Evolutionary conservation across 192 early-diverging fungal species (phyloP).

Genomic region (Gaertneriomyces sp.): DNA sequence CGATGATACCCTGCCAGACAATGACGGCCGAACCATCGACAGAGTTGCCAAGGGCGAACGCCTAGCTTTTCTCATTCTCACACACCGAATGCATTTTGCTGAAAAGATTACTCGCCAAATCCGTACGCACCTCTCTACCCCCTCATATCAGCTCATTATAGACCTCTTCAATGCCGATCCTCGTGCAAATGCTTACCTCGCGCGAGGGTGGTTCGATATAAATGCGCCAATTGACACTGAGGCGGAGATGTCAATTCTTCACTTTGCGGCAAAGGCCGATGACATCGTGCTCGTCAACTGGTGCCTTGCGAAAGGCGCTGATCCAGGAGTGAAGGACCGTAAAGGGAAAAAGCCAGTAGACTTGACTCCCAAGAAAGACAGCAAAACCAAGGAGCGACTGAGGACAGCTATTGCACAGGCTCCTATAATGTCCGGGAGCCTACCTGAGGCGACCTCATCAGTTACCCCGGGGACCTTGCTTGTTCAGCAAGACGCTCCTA

Average conservation of each 20-base stretch:
- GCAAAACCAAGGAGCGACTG: conserved; percentile 27
- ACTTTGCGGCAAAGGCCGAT: conserved; percentile 61
- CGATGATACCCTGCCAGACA: conserved; percentile 63
- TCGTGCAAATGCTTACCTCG: conserved; percentile 45
- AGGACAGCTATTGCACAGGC: conserved; percentile 36
- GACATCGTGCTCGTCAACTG: conserved; percentile 66
- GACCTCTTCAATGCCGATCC: conserved; percentile 54
- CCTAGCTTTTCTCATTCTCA: conserved; percentile 17
- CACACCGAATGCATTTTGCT: conserved; percentile 45
- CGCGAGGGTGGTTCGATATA: conserved; percentile 54
- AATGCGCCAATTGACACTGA: conserved; percentile 59
- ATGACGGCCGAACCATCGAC: conserved; percentile 59
- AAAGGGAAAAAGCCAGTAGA: conserved; percentile 60
- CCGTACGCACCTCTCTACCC: conserved; percentile 9
- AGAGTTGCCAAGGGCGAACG: conserved; percentile 47
- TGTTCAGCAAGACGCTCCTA: conserved; percentile 57
- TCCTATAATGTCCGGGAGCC: conserved; percentile 31
- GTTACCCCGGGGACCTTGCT: conserved; percentile 37
- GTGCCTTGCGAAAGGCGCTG: conserved; percentile 70
- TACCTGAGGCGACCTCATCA: conserved; percentile 33
- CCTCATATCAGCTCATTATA: conserved; percentile 48
- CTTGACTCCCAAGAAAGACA: conserved; percentile 36
- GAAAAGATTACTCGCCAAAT: conserved; percentile 14
- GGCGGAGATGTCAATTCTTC: conserved; percentile 64
- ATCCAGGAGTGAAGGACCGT: conserved; percentile 66